Percentiles rank a stretch among this genome's conserved stretches.
Conservation (phyloP, 139 green algal species). For the Chlorella sp. region DNA sequence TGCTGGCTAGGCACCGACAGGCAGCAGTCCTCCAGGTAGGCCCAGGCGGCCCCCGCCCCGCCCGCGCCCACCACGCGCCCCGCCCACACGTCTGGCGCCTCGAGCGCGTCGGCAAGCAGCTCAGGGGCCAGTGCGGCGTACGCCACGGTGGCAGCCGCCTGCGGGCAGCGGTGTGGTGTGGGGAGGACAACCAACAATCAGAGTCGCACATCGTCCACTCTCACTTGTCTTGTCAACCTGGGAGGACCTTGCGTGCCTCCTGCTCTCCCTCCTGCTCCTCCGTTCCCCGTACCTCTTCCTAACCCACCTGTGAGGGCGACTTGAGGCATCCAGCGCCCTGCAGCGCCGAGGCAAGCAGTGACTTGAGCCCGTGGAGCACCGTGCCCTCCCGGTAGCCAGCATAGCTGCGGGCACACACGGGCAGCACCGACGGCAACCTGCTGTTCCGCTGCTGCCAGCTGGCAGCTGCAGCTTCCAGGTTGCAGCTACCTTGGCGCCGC, state of each 20-base stretch:
- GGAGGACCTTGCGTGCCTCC: background rate
- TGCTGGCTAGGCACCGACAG: background rate
- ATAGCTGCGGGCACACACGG: constrained; percentile 2
- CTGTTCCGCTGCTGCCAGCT: background rate
- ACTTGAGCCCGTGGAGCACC: background rate
- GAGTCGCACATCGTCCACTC: background rate
- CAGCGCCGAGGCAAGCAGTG: background rate
- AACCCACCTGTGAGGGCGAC: background rate
- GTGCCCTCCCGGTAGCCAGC: background rate
- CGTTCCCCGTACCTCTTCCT: background rate
- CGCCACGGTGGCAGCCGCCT: constrained; percentile 1
- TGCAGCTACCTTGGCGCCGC: background rate
- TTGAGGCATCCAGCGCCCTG: background rate
- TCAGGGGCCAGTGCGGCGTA: constrained; percentile 3
- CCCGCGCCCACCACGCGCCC: background rate
- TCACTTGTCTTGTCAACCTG: background rate
- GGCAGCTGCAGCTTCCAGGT: background rate
- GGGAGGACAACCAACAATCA: too few relatives aligned
- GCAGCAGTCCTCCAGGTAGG: background rate
- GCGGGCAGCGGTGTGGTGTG: too few relatives aligned
- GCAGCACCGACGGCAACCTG: background rate
- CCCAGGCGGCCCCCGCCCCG: background rate
- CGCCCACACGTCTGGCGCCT: background rate
- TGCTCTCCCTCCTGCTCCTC: background rate
- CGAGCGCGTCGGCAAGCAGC: background rate